Conservation (phyloP, 805 yeast species). For the Yarrowia sp. region DNA sequence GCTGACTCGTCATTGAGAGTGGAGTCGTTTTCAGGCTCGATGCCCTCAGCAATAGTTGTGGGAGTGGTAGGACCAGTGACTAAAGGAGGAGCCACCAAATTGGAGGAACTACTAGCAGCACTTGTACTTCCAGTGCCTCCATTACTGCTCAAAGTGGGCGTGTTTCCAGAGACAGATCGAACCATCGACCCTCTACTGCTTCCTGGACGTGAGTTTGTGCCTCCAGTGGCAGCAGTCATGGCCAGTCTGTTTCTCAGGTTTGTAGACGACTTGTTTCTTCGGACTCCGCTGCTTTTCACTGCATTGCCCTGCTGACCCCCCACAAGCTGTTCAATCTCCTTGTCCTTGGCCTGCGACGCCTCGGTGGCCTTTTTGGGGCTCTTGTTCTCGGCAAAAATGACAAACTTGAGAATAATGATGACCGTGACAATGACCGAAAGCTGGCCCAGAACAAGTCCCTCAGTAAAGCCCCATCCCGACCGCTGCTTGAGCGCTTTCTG, state of each 20-base stretch:
- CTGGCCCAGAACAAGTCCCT: slow-evolving; percentile 35
- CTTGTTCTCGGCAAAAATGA: slow-evolving; percentile 36
- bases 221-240: slow-evolving; percentile 17
- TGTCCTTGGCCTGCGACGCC: slow-evolving; percentile 10
- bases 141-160: background rate
- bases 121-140: background rate
- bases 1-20: slow-evolving; percentile 10
- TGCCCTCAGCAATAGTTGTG: slow-evolving; percentile 6
- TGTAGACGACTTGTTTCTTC: slow-evolving; percentile 28
- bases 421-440: slow-evolving; percentile 33
- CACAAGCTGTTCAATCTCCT: slow-evolving; percentile 8
- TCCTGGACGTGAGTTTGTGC: slow-evolving; percentile 5
- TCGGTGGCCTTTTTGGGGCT: slow-evolving; percentile 20
- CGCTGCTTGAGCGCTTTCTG: slow-evolving; percentile 16
- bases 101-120: background rate
- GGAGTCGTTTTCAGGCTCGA: slow-evolving; percentile 17
- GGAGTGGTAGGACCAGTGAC: background rate
- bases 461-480: slow-evolving; percentile 37
- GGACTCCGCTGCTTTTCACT: slow-evolving; percentile 2
- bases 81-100: background rate
- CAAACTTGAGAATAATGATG: slow-evolving; percentile 33
- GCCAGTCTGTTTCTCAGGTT: slow-evolving; percentile 25
- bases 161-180: background rate
- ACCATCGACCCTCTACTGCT: slow-evolving; percentile 16
- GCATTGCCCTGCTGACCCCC: background rate